Conservation (phyloP, 2,329 filamentous ascomycete species). For the Fusarium sp. region DNA sequence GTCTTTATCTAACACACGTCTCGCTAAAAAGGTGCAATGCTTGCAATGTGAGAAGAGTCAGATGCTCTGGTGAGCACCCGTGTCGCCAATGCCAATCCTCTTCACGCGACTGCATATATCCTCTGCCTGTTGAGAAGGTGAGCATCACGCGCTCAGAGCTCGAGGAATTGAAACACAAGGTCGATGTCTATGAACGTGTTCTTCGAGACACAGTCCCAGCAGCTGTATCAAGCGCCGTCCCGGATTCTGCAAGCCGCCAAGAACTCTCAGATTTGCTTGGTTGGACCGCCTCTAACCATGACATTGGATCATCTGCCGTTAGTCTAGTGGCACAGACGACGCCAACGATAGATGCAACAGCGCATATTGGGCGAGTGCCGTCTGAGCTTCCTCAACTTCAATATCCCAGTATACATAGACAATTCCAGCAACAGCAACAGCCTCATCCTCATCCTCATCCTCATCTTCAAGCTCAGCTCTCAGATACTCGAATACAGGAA, state of each 20-base stretch:
- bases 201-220: constrained; percentile 52
- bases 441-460: constrained; percentile 6
- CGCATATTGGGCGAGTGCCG: constrained; percentile 4
- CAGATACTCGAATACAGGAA: constrained; percentile 24
- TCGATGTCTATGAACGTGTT: constrained; percentile 55
- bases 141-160: constrained; percentile 56
- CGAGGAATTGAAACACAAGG: constrained; percentile 55
- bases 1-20: constrained; percentile 22
- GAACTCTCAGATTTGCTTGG: constrained; percentile 48
- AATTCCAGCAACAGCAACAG: constrained; percentile 12
- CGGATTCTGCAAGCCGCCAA: constrained; percentile 50
- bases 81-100: constrained; percentile 59
- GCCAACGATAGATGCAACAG: constrained; percentile 14
- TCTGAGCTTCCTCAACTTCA: constrained; percentile 31
- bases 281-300: constrained; percentile 35
- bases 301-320: constrained; percentile 3
- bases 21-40: constrained; percentile 59
- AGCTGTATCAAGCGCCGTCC: constrained; percentile 27
- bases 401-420: constrained; percentile 24
- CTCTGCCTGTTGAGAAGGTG: constrained; percentile 57
- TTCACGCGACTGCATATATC: constrained; percentile 61
- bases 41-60: constrained; percentile 65
- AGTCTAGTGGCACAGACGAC: constrained; percentile 16
- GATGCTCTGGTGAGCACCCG: constrained; percentile 63
- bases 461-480: constrained; percentile 18